These are phyloP conservation scores for Dinochytrium kinnereticum DNA, from an alignment of 371 early-diverging fungal species.

Conservation along the genomic window DNA sequence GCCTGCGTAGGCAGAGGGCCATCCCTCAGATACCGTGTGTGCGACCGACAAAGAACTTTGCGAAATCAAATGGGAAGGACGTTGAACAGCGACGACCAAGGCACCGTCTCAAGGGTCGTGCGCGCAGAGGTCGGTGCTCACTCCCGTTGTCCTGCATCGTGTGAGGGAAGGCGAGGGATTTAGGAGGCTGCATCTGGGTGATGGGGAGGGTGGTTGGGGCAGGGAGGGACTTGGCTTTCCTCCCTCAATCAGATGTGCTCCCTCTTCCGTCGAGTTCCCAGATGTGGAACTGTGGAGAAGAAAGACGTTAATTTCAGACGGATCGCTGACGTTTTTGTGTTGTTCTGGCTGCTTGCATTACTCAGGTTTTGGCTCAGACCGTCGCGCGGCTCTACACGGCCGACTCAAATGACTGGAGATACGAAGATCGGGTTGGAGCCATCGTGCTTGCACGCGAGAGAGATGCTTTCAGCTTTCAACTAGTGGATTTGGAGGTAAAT, in stretches of 20 bases:
- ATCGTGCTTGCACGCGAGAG: slow-evolving; percentile 71
- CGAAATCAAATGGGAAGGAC: too few relatives aligned
- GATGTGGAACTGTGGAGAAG: background rate
- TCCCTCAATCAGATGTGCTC: too few relatives aligned
- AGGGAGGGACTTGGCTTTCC: too few relatives aligned
- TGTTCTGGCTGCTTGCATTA: too few relatives aligned
- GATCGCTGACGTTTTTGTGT: background rate
- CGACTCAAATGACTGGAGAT: slow-evolving; percentile 78
- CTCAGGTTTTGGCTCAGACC: slow-evolving; percentile 79
- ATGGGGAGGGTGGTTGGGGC: background rate
- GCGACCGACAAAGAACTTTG: too few relatives aligned
- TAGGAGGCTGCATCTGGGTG: background rate
- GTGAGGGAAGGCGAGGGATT: background rate
- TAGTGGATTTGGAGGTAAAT: slow-evolving; percentile 77
- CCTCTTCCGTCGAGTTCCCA: too few relatives aligned
- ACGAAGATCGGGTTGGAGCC: slow-evolving; percentile 78
- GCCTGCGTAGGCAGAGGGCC: too few relatives aligned
- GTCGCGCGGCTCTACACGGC: slow-evolving; percentile 85
- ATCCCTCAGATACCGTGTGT: too few relatives aligned
- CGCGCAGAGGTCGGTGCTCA: background rate
- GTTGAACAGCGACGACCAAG: background rate
- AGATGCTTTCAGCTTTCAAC: slow-evolving; percentile 72
- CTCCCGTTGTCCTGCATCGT: background rate
- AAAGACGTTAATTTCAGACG: background rate
- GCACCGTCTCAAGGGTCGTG: background rate